Conservation (phyloP, 1,139 yeast species). For the Lodderomyces pseudojiufengensis region DNA sequence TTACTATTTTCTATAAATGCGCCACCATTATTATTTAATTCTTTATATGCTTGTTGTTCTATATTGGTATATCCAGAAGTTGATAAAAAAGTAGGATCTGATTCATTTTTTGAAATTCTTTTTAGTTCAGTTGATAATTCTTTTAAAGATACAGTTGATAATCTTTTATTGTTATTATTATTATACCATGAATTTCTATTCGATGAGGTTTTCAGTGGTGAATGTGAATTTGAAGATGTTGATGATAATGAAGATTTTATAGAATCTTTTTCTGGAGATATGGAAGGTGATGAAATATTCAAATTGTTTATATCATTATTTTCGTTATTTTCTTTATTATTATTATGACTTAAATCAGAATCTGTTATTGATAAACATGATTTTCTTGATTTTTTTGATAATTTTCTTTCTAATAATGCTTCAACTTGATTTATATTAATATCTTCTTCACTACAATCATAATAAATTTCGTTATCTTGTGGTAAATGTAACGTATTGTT, state of each 20-base stretch:
- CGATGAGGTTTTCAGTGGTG: slow-evolving; percentile 12
- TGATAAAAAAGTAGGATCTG: slow-evolving; percentile 73
- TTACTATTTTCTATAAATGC: slow-evolving; percentile 9
- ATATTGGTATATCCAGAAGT: slow-evolving; percentile 60
- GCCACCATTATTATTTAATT: slow-evolving; percentile 18
- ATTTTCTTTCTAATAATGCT: slow-evolving; percentile 52
- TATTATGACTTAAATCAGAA: slow-evolving; percentile 1
- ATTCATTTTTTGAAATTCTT: slow-evolving; percentile 59
- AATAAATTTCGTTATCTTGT: slow-evolving; percentile 17
- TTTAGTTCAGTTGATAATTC: slow-evolving; percentile 68
- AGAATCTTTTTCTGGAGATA: slow-evolving; percentile 2
- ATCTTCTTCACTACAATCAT: slow-evolving; percentile 27
- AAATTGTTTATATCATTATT: slow-evolving; percentile 1
- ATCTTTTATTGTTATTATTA: slow-evolving; percentile 16
- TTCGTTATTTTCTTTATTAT: slow-evolving; percentile 3
- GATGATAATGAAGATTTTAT: slow-evolving; percentile 7
- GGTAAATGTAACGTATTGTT: not conserved
- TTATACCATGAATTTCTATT: slow-evolving; percentile 14
- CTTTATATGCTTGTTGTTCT: slow-evolving; percentile 46
- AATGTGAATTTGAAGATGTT: slow-evolving; percentile 11
- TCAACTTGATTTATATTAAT: slow-evolving; percentile 71
- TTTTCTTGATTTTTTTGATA: slow-evolving; percentile 23
- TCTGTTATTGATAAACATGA: slow-evolving; percentile 25
- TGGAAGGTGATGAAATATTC: slow-evolving; percentile 2
- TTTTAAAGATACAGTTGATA: slow-evolving; percentile 55